A percentile compares a stretch with the other conserved stretches of the same genome.
phyloP scores from a whole-genome alignment of 2,329 filamentous ascomycete species.

The Thielaviopsis cerberus region DNA sequence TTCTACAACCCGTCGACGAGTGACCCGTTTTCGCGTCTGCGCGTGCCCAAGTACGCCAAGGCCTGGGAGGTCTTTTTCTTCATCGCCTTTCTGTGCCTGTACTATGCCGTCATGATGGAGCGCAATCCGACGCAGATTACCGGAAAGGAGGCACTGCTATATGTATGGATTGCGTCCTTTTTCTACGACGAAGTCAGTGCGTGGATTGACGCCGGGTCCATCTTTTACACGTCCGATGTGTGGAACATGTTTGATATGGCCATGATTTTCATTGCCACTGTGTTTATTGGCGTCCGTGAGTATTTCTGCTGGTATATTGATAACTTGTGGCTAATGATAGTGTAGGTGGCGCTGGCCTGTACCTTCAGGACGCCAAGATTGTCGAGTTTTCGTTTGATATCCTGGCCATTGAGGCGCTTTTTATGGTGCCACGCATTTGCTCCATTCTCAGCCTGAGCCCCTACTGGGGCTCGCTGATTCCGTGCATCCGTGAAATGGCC shows the following conservation, averaged over 20 bases:
- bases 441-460: slow-evolving; percentile 73
- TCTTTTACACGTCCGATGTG: slow-evolving; percentile 70
- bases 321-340: background rate
- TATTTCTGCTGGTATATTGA: slow-evolving; percentile 11
- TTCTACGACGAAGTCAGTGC: slow-evolving; percentile 75
- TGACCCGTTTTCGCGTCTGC: slow-evolving; percentile 55
- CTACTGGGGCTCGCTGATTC: slow-evolving; percentile 79
- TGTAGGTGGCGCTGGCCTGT: slow-evolving; percentile 46
- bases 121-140: slow-evolving; percentile 49
- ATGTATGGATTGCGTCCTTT: slow-evolving; percentile 75
- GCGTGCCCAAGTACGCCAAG: slow-evolving; percentile 72
- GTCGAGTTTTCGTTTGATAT: slow-evolving; percentile 73
- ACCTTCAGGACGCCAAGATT: slow-evolving; percentile 37
- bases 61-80: slow-evolving; percentile 73
- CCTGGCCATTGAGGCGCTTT: slow-evolving; percentile 71
- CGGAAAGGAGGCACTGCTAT: slow-evolving; percentile 50
- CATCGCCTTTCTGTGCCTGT: slow-evolving; percentile 54
- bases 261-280: slow-evolving; percentile 54
- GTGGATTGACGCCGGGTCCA: slow-evolving; percentile 66
- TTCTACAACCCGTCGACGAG: slow-evolving; percentile 50
- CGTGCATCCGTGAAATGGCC: slow-evolving; percentile 83
- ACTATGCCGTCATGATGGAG: slow-evolving; percentile 71
- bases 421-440: slow-evolving; percentile 76
- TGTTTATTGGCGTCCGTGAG: slow-evolving; percentile 57
- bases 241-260: slow-evolving; percentile 59